A percentile compares a stretch with the other conserved stretches of the same genome.
These are phyloP conservation scores for Pseudogymnoascus sp. DNA, from an alignment of 2,329 filamentous ascomycete genomes.

Conservation along the genomic window DNA sequence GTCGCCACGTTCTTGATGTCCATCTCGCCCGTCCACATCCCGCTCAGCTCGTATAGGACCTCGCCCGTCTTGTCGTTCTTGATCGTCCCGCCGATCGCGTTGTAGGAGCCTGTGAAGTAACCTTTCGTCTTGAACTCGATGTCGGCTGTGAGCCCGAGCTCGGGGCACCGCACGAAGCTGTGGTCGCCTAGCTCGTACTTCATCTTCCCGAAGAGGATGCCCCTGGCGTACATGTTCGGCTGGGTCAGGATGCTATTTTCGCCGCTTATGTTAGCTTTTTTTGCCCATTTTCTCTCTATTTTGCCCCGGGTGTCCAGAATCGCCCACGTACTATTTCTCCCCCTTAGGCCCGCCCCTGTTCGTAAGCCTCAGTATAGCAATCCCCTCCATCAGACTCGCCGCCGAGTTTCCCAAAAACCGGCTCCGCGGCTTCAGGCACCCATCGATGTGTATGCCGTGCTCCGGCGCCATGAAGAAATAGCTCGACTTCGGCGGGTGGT, in stretches of 20 bases:
- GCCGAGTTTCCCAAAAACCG: constrained; percentile 96
- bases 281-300: neutral
- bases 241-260: constrained; percentile 67
- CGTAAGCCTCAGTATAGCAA: constrained; percentile 73
- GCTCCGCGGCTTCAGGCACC: constrained; percentile 87
- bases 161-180: constrained; percentile 84
- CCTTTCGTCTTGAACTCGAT: constrained; percentile 98
- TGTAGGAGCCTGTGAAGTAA: constrained; percentile 93
- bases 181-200: constrained; percentile 98
- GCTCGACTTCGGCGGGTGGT: constrained; percentile 96
- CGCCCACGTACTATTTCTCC: constrained; percentile 71
- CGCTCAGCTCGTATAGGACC: constrained; percentile 81
- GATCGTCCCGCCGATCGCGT: constrained; percentile 86
- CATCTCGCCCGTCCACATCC: constrained; percentile 94
- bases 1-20: constrained; percentile 83
- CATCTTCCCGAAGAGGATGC: constrained; percentile 98
- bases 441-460: constrained; percentile 89
- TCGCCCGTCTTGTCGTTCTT: constrained; percentile 83
- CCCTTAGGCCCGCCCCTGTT: constrained; percentile 66
- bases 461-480: constrained; percentile 98
- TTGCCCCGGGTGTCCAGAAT: neutral
- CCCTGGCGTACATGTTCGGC: constrained; percentile 97
- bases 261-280: constrained; percentile 29
- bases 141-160: constrained; percentile 77
- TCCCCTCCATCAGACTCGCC: constrained; percentile 96